Conservation (phyloP, 139 green algal species). For the Chlamydomonas schloesseri region DNA sequence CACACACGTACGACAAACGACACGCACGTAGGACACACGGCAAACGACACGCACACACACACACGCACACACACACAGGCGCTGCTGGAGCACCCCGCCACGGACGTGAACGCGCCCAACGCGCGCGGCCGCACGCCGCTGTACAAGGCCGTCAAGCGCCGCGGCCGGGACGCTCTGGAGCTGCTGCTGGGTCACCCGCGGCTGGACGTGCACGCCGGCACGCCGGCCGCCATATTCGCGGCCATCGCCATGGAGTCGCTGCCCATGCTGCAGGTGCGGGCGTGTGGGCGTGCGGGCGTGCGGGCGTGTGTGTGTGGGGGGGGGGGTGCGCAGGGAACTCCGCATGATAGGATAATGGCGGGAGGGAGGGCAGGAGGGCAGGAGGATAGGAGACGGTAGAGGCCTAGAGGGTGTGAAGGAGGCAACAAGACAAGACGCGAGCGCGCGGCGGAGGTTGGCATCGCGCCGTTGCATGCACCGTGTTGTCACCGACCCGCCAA, state of each 20-base stretch:
- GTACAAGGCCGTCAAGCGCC: slow-evolving; percentile 32
- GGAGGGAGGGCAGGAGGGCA: too few species aligned
- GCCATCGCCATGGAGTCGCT: not conserved
- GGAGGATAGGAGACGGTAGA: too few species aligned
- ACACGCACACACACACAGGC: not conserved
- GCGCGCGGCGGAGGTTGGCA: too few species aligned
- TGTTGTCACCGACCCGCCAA: too few species aligned
- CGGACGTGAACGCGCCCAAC: not conserved
- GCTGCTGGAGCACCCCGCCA: not conserved
- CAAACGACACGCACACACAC: not conserved
- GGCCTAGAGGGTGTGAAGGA: too few species aligned
- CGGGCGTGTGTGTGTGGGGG: not conserved
- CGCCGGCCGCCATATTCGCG: slow-evolving; percentile 12
- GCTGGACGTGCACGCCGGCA: not conserved
- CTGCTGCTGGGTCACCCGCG: slow-evolving; percentile 2
- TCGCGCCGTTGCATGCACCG: too few species aligned
- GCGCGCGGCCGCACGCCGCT: not conserved
- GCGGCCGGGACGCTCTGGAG: not conserved
- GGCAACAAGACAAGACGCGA: too few species aligned
- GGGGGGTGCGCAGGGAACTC: too few species aligned
- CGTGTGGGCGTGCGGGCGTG: too few species aligned
- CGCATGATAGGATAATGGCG: too few species aligned
- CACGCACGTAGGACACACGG: not conserved
- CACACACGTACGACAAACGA: too few species aligned
- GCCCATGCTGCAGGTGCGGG: not conserved